These are phyloP conservation scores for Venustampulla echinocandica DNA, from an alignment of 495 filamentous ascomycete species.

Conservation along the genomic window DNA sequence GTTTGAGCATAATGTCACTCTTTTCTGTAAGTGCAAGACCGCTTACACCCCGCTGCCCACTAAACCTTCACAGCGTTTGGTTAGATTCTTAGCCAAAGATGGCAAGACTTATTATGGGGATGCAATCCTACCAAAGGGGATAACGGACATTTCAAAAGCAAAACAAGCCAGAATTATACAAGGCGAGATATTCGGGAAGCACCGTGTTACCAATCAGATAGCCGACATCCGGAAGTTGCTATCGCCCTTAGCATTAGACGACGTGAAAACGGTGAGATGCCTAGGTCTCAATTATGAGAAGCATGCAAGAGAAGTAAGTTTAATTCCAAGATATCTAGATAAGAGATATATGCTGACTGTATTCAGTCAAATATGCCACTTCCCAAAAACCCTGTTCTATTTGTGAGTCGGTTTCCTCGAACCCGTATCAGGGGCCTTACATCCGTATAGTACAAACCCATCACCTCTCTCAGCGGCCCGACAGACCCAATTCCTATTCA, in stretches of 20 bases:
- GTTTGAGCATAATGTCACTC: conserved; percentile 24
- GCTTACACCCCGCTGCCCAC: too few species aligned
- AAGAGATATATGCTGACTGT: neutral
- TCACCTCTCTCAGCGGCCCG: conserved; percentile 62
- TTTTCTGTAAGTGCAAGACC: conserved; percentile 28
- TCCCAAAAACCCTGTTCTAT: conserved; percentile 69
- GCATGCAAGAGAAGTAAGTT: conserved; percentile 63
- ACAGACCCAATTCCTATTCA: conserved; percentile 60
- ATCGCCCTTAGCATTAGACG: conserved; percentile 55
- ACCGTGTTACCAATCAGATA: conserved; percentile 61
- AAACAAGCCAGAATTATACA: conserved; percentile 59
- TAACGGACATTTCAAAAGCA: conserved; percentile 56
- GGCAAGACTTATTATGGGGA: conserved; percentile 76
- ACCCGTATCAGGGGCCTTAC: neutral
- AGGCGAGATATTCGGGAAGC: conserved; percentile 64
- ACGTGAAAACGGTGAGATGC: conserved; percentile 69
- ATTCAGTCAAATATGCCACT: conserved; percentile 57
- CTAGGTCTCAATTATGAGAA: conserved; percentile 75
- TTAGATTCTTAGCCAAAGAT: conserved; percentile 71
- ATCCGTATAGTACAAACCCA: conserved; percentile 57
- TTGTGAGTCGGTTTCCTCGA: conserved; percentile 48
- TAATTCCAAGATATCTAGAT: neutral
- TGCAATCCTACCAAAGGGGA: conserved; percentile 61
- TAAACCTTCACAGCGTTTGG: conserved; percentile 47
- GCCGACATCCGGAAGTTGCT: conserved; percentile 59